Base-by-base conservation (phyloP, 225 moss, liverwort and hornwort species). In the Marchantia paleacea region DNA sequence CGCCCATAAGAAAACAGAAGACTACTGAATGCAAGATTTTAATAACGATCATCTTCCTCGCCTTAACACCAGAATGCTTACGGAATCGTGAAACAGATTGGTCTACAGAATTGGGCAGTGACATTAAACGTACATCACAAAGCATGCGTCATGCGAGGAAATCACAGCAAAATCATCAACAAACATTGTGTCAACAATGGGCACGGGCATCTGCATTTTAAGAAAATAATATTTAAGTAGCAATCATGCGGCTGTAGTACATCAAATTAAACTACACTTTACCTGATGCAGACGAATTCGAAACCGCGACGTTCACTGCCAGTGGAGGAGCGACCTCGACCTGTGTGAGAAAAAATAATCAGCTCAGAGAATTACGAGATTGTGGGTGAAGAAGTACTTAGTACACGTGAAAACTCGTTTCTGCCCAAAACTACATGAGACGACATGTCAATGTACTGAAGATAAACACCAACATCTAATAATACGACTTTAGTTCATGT, bases 251-350 rank as follows among this genome's bases (percentile, higher is more conserved):
- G 39, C 5, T 39, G 39, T 39, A 39, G 39, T 5, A 39, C 39
- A 39, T 39, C 39, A 39, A 39, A 39, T 2, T 39, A 39, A 39
- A 62, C n/a, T 24, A 50, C 48, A 70, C 29, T 11, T 8, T 58
- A 76, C 75, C 75, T 16, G 75, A 12, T 26, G 0, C 39, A 51
- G 50, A 52, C 22, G 22, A 11, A 63, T 51, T 13, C 28, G 67
- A 54, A 19, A 58, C 25, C 50, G 49, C 65, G 11, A 20, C 0
- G 62, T 60, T 26, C 22, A 81, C 28, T 13, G 75, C 24, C 22
- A 73, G 73, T 29, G 65, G 52, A 52, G 65, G 53, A 26, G 48
- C 58, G 64, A 81, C 52, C 50, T 74, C 60, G 47, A 81, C 52
- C 58, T 65, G 22, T 7, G 26, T 20, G 12, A 62, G 19, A 63